Percentiles rank a stretch among this genome's conserved stretches.
Evolutionary conservation across 192 early-diverging fungal species (phyloP).

Genomic region (Endogone sp.): DNA sequence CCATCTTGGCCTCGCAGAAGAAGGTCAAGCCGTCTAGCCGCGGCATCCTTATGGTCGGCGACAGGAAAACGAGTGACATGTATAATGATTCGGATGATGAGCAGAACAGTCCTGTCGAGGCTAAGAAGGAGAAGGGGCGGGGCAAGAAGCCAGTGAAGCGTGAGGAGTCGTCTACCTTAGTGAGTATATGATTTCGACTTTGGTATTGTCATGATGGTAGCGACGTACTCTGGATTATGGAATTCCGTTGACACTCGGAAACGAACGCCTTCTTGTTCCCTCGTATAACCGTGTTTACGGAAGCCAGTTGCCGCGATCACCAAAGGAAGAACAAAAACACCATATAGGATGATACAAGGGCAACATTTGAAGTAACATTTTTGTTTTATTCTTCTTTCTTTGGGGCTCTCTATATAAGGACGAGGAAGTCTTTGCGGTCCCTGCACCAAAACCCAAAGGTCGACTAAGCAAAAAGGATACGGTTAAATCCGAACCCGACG

Average conservation of each 20-base stretch:
- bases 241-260: too few relatives aligned
- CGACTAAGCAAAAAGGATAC: background rate
- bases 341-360: too few relatives aligned
- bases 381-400: background rate
- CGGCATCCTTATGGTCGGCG: conserved; percentile 5
- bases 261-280: too few relatives aligned
- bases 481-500: background rate
- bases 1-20: conserved; percentile 2
- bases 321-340: too few relatives aligned
- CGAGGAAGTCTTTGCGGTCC: background rate
- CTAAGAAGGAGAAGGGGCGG: conserved; percentile 4
- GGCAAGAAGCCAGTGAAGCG: conserved; percentile 1
- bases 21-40: conserved; percentile 6
- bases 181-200: too few relatives aligned
- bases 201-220: too few relatives aligned
- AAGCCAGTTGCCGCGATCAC: background rate
- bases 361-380: too few relatives aligned
- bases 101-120: background rate
- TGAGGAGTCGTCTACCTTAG: background rate
- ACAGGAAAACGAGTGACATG: conserved; percentile 4
- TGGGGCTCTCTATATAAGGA: background rate
- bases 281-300: background rate
- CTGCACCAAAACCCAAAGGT: background rate
- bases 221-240: too few relatives aligned
- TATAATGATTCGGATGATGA: background rate